These are phyloP conservation scores for Rhizopogon hawkerae DNA, from an alignment of 1,284 basidiomycete genomes.

Conservation along the genomic window DNA sequence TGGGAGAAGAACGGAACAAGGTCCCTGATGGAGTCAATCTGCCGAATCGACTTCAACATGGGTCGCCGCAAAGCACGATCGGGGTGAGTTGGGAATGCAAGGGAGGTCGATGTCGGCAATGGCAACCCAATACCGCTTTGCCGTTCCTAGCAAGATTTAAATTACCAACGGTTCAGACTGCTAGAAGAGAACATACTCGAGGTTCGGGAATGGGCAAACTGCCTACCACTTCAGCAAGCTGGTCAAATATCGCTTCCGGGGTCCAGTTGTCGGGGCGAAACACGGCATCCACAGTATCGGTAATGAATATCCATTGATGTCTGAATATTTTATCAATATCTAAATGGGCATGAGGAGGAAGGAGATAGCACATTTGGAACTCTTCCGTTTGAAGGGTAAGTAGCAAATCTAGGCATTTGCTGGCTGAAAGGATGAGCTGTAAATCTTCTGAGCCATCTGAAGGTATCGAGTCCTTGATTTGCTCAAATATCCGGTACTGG, in stretches of 20 bases:
- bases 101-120: constrained; percentile 16
- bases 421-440: constrained; percentile 75
- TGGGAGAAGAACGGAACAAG: constrained; percentile 82
- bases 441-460: constrained; percentile 78
- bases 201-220: constrained; percentile 45
- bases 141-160: constrained; percentile 16
- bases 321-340: constrained; percentile 34
- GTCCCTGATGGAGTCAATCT: constrained; percentile 76
- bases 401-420: constrained; percentile 90
- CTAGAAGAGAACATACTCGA: constrained; percentile 25
- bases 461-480: constrained; percentile 53
- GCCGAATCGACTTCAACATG: constrained; percentile 55
- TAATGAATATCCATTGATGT: constrained; percentile 98
- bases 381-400: constrained; percentile 92
- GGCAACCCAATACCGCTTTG: constrained; percentile 14
- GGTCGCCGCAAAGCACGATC: constrained; percentile 58
- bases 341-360: constrained; percentile 4
- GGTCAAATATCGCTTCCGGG: constrained; percentile 86
- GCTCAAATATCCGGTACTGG: constrained; percentile 72
- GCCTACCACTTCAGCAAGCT: constrained; percentile 74
- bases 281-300: constrained; percentile 93
- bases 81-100: constrained; percentile 21
- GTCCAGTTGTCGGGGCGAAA: constrained; percentile 79
- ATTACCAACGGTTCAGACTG: constrained; percentile 16
- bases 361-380: constrained; percentile 76